Conservation (phyloP, 257 asterid genomes). For the Solanum piurae region DNA sequence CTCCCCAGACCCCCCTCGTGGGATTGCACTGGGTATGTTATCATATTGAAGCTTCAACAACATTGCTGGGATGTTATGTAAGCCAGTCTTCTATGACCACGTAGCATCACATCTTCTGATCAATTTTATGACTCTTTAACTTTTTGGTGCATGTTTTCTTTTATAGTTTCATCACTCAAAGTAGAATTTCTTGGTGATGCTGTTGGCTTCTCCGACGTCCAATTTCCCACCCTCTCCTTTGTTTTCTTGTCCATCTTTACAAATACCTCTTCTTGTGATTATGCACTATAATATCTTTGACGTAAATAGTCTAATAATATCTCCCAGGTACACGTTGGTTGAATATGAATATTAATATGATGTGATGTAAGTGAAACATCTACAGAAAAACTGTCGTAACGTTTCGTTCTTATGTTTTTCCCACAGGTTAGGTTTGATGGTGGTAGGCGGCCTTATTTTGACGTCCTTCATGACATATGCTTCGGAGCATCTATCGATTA, state of each 20-base stretch:
- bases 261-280: neutral
- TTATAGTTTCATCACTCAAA: neutral
- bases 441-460: constrained; percentile 49
- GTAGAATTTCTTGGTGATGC: neutral
- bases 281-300: neutral
- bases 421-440: constrained; percentile 83
- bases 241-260: neutral
- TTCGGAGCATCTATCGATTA: constrained; percentile 59
- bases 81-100: neutral
- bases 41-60: neutral
- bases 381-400: neutral
- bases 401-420: neutral
- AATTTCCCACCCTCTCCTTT: neutral
- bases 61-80: neutral
- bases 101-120: neutral
- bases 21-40: neutral
- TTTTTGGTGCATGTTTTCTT: neutral
- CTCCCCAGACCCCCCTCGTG: neutral
- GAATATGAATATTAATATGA: neutral
- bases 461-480: constrained; percentile 77
- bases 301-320: neutral
- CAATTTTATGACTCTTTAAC: neutral
- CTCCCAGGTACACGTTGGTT: neutral
- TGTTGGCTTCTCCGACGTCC: neutral
- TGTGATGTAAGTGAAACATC: neutral